phyloP scores from a whole-genome alignment of 2,329 filamentous ascomycete genomes.

The Aspergillus ustus region DNA sequence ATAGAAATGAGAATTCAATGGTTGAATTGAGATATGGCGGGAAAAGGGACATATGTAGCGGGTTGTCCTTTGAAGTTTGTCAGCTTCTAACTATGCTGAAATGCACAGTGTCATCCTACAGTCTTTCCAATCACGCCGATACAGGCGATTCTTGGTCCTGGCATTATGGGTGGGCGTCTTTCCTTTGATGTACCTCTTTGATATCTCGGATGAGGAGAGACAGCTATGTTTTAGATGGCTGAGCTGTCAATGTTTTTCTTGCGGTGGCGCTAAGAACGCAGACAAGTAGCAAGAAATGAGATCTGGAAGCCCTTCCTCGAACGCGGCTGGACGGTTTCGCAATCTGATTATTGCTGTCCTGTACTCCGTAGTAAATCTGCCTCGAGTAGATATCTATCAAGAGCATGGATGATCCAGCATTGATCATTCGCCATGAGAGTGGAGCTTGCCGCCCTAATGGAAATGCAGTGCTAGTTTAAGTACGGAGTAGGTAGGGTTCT shows the following conservation, averaged over 20 bases:
- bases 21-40: constrained; percentile 68
- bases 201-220: no score
- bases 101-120: constrained; percentile 56
- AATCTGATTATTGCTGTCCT: no score
- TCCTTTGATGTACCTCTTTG: background rate
- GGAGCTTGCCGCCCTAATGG: background rate
- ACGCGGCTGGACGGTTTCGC: no score
- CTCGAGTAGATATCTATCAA: no score
- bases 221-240: no score
- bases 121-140: constrained; percentile 93
- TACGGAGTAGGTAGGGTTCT: background rate
- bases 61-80: constrained; percentile 74
- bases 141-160: constrained; percentile 79
- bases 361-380: no score
- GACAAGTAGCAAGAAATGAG: no score
- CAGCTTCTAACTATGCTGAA: constrained; percentile 1
- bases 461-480: background rate
- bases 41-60: constrained; percentile 90
- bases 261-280: background rate
- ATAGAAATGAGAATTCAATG: constrained; percentile 87
- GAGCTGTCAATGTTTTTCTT: no score
- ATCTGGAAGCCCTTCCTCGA: no score
- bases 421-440: no score
- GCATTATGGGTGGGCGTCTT: constrained; percentile 40
- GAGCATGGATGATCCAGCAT: no score